phyloP scores from a whole-genome alignment of 192 early-diverging fungal genomes.

The Chytriomyces sp. region DNA sequence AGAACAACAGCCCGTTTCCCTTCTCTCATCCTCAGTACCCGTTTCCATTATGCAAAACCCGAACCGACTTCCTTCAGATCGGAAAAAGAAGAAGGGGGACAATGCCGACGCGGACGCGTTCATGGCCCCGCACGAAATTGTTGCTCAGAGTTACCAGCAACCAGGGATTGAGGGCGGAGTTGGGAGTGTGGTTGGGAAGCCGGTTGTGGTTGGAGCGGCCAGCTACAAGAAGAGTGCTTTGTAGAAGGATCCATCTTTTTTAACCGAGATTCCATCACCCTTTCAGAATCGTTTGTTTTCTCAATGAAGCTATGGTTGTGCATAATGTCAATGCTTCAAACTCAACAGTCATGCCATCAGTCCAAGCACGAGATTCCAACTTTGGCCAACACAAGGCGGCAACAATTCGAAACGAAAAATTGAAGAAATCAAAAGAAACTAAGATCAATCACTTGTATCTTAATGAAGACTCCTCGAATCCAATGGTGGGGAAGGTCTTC shows the following conservation, averaged over 20 bases:
- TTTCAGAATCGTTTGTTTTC: too few relatives aligned
- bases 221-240: not conserved
- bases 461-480: conserved; percentile 47
- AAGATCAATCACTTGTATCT: conserved; percentile 11
- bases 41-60: conserved; percentile 5
- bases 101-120: not conserved
- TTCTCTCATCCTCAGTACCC: conserved; percentile 22
- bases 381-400: too few relatives aligned
- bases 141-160: conserved; percentile 7
- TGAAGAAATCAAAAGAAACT: not conserved
- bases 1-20: conserved; percentile 7
- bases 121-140: conserved; percentile 24
- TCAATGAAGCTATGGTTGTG: too few relatives aligned
- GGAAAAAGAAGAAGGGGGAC: not conserved
- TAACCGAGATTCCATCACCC: too few relatives aligned
- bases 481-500: conserved; percentile 84
- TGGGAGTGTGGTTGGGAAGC: conserved; percentile 9
- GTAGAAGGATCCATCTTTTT: not conserved
- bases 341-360: too few relatives aligned
- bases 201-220: not conserved
- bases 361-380: too few relatives aligned
- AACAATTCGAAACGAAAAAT: not conserved
- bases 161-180: not conserved
- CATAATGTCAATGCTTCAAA: too few relatives aligned
- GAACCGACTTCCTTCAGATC: not conserved